Evolutionary conservation across 1,284 basidiomycete species (phyloP).

Genomic region (Ceratobasidium sp.): DNA sequence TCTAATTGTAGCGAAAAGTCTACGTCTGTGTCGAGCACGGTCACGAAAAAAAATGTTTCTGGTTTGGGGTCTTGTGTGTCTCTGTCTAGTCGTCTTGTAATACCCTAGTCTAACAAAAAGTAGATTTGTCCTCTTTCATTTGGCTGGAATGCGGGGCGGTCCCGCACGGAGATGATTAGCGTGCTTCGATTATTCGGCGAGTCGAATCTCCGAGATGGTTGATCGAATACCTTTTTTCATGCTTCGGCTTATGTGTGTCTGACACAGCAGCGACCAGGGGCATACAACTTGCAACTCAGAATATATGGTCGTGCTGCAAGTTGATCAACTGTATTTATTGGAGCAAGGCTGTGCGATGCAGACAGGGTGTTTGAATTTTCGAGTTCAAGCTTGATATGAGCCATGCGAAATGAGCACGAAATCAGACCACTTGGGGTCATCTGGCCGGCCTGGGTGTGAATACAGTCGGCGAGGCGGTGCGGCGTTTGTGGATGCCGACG

Average conservation of each 20-base stretch:
- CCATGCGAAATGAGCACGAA: background rate
- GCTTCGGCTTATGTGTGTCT: background rate
- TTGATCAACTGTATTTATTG: background rate
- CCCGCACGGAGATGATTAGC: constrained; percentile 1
- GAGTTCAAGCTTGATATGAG: background rate
- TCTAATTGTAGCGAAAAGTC: constrained; percentile 13
- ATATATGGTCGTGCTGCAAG: background rate
- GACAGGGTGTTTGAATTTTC: background rate
- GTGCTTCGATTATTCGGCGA: background rate
- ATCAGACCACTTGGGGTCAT: background rate
- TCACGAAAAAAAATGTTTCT: constrained; percentile 4
- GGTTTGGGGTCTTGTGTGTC: background rate
- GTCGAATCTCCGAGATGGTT: constrained; percentile 19
- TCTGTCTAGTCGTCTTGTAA: constrained; percentile 9
- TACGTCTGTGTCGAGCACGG: background rate
- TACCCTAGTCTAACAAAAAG: background rate
- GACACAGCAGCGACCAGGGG: constrained; percentile 8
- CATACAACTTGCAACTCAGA: background rate
- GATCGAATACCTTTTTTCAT: constrained; percentile 3
- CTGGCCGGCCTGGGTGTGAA: background rate
- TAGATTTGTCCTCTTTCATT: background rate
- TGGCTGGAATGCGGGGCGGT: background rate
- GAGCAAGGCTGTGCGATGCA: background rate
- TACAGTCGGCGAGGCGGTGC: constrained; percentile 17
- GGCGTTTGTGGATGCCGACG: background rate